Base-by-base conservation (phyloP, 2,329 filamentous ascomycete species). In the Ophiostoma perfectum region DNA sequence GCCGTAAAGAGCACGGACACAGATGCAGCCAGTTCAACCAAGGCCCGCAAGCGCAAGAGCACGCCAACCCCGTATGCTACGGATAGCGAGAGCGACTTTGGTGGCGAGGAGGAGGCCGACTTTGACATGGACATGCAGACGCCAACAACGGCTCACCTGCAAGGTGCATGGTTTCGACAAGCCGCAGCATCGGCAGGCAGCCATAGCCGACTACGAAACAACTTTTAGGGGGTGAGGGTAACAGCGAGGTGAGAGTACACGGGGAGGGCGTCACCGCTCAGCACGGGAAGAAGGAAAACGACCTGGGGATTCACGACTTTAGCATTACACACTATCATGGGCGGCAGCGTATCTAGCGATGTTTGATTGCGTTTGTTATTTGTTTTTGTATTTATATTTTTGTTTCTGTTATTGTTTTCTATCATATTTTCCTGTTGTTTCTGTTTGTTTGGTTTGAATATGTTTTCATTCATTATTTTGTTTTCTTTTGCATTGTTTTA, bases 181-280 rank as follows among this genome's bases (percentile, higher is more conserved):
- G 68, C 70, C 2, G 52, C 67, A 3, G 66, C 41, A 3, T 64
- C 63, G 41, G 63, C 82, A 69, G 78, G 80, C 52, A 58, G 58
- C 60, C 36, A 66, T 41, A 47, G 62, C 18, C 38, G 52, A 12
- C 39, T 45, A 9, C 62, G 62, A n/a, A 41, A 64, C 7, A 9
- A 4, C 6, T 44, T 41, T 3, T 14, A 41, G 36, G 11, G 58
- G 38, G n/a, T 7, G 11, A 16, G 60, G n/a, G 47, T 18, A 8
- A 5, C 5, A 16, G 45, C 6, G 45, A 5, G 12, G 2, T 27
- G 27, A 3, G 49, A 6, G 18, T 55, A 55, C 6, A 55, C 27
- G 27, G 27, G 4, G 49, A 55, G 49, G 3, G n/a, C 18, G n/a
- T 55, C 49, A 27, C 18, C 18, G 49, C 45, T 3, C 14, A 16